Evolutionary conservation across 345 rosid genomes (phyloP), one percentile per base, ranked within the genome.

Genomic region (Excoecaria cochinchinensis): DNA sequence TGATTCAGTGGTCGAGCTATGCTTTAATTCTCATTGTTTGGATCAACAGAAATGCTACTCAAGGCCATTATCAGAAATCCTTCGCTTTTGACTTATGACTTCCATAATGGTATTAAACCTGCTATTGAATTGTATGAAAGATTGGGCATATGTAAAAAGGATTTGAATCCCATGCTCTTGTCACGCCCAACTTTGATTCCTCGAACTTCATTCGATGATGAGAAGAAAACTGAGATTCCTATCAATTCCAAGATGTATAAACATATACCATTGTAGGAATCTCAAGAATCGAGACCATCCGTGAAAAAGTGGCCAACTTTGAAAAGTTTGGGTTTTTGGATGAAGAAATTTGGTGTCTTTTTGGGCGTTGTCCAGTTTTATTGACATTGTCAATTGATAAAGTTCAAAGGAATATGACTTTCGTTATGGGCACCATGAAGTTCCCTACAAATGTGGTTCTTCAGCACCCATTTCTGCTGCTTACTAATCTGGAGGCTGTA

Each of bases 361-460:
- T 85, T 6, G 97, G 97, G 16, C 83, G 82, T 44, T 86, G 86
- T 66, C 97, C 92, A 0, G 69, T 84, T 64, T 25, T 87, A 51
- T 80, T 94, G 77, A 88, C 96, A 10, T 46, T 91, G 10, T 92
- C 95, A 9, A 81, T 88, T 67, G 97, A 90, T 5, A 91, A 92
- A 83, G 90, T 94, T 71, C 94, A 94, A 74, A 88, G 96, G 82
- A 94, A 90, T 71, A 94, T 94, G 97, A 90, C 95, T 57, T 94
- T 83, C 69, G 68, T 94, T 11, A 51, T 90, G 15, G 95, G 87
- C n/a, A 85, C 84, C 15, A 84, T 90, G 88, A 91, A 86, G 77
- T 78, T 87, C 17, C 82, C 91, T 21, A 90, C 96, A 40, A 84
- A 66, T 31, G 74, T 81, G 12, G 84, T 91, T 40, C 79, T 89